Base-by-base conservation (phyloP, 495 filamentous ascomycete species). In the Penicillium pancosmium region DNA sequence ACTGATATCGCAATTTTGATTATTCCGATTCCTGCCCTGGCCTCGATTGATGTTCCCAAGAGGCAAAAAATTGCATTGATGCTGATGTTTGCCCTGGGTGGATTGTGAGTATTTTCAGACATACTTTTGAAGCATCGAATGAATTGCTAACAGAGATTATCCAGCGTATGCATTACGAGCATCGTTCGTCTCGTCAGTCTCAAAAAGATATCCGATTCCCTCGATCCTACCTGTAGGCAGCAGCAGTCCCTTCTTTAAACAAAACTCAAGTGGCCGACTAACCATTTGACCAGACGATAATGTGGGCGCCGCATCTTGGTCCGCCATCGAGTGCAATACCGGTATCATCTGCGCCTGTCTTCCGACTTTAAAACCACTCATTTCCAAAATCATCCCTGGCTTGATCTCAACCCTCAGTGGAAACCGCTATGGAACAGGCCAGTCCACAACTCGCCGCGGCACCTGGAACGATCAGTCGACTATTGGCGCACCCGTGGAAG, bases 321-420 rank as follows among this genome's bases (percentile, higher is more conserved):
- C 89, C 33, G 88, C 89, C n/a, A 82, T 97, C 54, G 93, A 96
- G 76, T 91, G 94, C 72, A 92, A 96, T 68, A 80, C 78, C 0
- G 86, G 91, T n/a, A 94, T 96, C 63, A 88, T 92, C 60, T 93
- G 90, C 64, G 92, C 88, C 52, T 96, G 91, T 65, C 84, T 96
- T 15, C 93, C 93, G 10, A 93, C 88, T 1, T 75, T 96, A 31
- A 95, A 94, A 61, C 92, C 93, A 5, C 78, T 96, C 13, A 78
- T 91, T 55, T 71, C 75, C n/a, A 68, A 62, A 3, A 25, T 78
- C 38, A 52, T 75, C 11, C 75, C 74, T 0, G 66, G 68, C 27
- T 56, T 78, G 10, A 57, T 76, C 10, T 69, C 73, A 5, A 68
- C 70, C 4, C 53, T 75, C 13, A 66, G 50, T 43, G 59, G 60